Evolutionary conservation across 768 basidiomycete genomes (phyloP), one percentile per base, ranked within the genome.

Genomic region (Boletus bicolor): DNA sequence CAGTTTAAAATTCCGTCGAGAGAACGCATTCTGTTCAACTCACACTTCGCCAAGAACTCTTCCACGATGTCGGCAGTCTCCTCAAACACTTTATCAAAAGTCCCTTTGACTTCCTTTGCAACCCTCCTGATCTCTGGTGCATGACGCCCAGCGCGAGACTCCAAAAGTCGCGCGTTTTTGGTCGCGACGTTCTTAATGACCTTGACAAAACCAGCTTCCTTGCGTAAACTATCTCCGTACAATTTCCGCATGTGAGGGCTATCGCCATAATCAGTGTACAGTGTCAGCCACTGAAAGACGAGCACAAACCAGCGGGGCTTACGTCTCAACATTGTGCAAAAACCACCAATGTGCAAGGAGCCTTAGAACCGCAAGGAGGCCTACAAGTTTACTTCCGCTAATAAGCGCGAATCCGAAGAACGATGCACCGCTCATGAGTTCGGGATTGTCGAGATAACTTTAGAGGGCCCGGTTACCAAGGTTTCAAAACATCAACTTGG

Each of bases 221-320:
- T 93, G 59, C 97, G 86, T 12, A 99, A 76, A 14, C 89, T 86
- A 65, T 95, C 85, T 3, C 97, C 96, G 70, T 99, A 99, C 19
- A 98, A 78, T 68, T 92, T 93, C 58, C 83, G 85, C 97, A 98
- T 98, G 73, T 98, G 97, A n/a, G 97, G 97, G 63, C 96, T 98
- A 52, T 44, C 43, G 11, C 35, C 35, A 42, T 35, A 3, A 58
- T 50, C 36, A 53, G 39, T 41, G 51, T 7, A 8, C 54, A 37
- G 19, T 3, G 10, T 47, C 49, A 47, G 45, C 17, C 19, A 10
- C 39, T 0, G 11, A 19, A 7, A 5, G 35, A 38, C 0, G 11
- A 44, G 9, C 28, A 15, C 28, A 35, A 38, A 51, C 9, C 17
- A 15, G 7, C 17, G 36, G 26, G 32, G 77, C 90, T 56, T 58